phyloP scores from a whole-genome alignment of 352 stramenopile genomes.

The Blastocystis sp. region DNA sequence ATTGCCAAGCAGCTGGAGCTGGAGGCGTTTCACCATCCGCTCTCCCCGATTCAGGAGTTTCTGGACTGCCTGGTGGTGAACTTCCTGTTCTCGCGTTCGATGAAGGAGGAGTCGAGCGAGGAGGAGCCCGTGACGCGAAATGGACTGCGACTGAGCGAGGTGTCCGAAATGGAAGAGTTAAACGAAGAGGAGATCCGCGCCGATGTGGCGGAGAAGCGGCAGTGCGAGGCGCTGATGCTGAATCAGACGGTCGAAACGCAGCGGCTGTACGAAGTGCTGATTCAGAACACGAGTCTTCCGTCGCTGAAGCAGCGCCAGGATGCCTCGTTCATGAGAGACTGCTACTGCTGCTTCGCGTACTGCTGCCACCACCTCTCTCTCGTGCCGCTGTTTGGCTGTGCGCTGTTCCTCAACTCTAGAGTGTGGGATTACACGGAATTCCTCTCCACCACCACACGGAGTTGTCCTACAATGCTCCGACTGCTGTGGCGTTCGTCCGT shows the following conservation, averaged over 20 bases:
- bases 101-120: neutral
- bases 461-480: neutral
- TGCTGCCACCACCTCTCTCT: neutral
- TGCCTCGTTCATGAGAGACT: neutral
- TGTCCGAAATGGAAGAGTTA: neutral
- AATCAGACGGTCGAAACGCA: neutral
- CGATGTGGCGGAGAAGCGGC: neutral
- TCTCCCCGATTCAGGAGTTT: neutral
- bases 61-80: slow-evolving; percentile 7
- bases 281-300: neutral
- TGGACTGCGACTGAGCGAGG: neutral
- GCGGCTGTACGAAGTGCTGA: neutral
- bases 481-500: neutral
- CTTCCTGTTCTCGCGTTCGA: neutral
- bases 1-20: neutral
- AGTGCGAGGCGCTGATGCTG: neutral
- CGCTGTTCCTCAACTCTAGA: neutral
- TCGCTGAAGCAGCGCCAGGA: neutral
- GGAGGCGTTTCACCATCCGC: neutral
- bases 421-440: neutral
- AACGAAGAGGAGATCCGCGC: neutral
- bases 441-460: neutral
- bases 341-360: neutral
- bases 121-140: neutral
- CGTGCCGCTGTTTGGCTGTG: neutral